These are phyloP conservation scores for Jackrogersella multiformis DNA, from an alignment of 495 filamentous ascomycete species.

Conservation along the genomic window DNA sequence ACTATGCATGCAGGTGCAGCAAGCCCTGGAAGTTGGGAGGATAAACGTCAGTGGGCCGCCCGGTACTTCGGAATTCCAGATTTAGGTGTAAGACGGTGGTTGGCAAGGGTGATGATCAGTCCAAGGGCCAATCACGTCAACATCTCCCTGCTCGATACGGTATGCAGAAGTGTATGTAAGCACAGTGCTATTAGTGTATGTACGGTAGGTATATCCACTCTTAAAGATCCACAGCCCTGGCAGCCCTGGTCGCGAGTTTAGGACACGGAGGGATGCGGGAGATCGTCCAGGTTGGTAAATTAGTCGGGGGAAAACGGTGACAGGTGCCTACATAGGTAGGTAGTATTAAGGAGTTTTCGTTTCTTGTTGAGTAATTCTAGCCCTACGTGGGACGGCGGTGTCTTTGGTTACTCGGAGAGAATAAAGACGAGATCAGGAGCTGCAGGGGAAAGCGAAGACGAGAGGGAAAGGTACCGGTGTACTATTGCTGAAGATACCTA, in stretches of 20 bases:
- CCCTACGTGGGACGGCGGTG: constrained; percentile 13
- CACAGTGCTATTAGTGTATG: constrained; percentile 5
- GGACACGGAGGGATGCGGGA: constrained; percentile 17
- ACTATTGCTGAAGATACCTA: no score
- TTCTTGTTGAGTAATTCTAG: constrained; percentile 18
- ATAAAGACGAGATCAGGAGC: no score
- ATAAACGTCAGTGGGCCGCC: constrained; percentile 27
- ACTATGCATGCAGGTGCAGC: not conserved
- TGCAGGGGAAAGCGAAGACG: not conserved
- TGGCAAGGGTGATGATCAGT: constrained; percentile 30
- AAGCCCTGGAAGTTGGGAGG: constrained; percentile 20
- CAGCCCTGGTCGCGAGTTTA: not conserved
- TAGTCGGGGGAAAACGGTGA: not conserved
- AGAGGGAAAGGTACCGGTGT: not conserved
- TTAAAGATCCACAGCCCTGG: constrained; percentile 17
- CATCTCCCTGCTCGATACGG: constrained; percentile 31
- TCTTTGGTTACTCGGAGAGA: not conserved
- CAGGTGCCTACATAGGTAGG: not conserved
- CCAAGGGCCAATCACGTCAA: constrained; percentile 28
- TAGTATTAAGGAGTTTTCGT: constrained; percentile 3
- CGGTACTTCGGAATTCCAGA: constrained; percentile 37
- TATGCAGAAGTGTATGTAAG: constrained; percentile 28
- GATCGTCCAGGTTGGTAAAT: constrained; percentile 11
- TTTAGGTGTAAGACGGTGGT: constrained; percentile 33
- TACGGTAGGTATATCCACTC: not conserved